Evolutionary conservation across 768 basidiomycete genomes (phyloP).

Genomic region (Rhizopogon vulgaris): DNA sequence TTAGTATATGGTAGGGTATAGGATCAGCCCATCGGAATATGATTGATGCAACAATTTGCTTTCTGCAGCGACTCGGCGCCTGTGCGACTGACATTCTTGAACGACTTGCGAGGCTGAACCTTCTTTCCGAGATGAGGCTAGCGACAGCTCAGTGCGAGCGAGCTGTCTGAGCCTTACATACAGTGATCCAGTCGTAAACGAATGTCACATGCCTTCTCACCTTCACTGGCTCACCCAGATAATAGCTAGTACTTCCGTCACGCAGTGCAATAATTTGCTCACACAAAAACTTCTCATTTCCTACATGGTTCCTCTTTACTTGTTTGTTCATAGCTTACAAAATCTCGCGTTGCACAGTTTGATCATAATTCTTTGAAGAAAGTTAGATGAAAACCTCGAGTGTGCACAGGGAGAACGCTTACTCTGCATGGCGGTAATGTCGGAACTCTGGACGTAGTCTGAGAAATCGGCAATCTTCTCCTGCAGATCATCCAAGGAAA

Average conservation of each 20-base stretch:
- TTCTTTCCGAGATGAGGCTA: too few relatives aligned
- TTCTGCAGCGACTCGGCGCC: too few relatives aligned
- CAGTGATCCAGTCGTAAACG: not conserved
- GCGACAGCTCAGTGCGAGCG: too few relatives aligned
- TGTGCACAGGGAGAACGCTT: slow-evolving; percentile 11
- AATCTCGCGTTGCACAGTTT: not conserved
- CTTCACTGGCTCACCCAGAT: not conserved
- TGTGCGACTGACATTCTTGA: too few relatives aligned
- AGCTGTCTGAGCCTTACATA: too few relatives aligned
- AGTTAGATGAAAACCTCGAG: not conserved
- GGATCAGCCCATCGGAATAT: too few relatives aligned
- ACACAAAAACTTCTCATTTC: not conserved
- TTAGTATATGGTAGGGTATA: not conserved
- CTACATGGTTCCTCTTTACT: not conserved
- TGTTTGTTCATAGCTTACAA: not conserved
- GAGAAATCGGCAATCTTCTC: slow-evolving; percentile 84
- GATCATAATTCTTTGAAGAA: slow-evolving; percentile 13
- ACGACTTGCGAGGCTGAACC: too few relatives aligned
- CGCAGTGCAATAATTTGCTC: not conserved
- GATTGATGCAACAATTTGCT: too few relatives aligned
- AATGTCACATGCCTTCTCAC: not conserved
- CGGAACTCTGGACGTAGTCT: slow-evolving; percentile 86
- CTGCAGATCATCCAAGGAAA: slow-evolving; percentile 90
- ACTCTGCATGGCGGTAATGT: slow-evolving; percentile 95
- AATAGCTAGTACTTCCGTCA: not conserved